phyloP scores from a whole-genome alignment of 2,329 filamentous ascomycete species.

The Aphanoascus verrucosus region DNA sequence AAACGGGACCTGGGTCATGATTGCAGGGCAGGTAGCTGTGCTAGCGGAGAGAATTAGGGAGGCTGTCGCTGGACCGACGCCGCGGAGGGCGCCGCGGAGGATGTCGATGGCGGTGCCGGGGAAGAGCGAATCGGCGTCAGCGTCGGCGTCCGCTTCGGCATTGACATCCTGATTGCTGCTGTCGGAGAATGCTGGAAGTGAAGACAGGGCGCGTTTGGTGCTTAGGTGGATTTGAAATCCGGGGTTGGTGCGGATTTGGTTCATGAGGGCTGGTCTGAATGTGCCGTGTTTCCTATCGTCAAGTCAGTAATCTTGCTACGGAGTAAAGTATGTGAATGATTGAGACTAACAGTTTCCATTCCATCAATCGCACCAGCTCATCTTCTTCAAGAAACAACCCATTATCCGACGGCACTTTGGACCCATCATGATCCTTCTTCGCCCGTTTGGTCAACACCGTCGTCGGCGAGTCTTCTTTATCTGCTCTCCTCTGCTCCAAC shows the following conservation, averaged over 20 bases:
- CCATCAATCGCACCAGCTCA: slow-evolving; percentile 30
- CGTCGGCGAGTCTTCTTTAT: slow-evolving; percentile 2
- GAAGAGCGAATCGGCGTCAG: slow-evolving; percentile 17
- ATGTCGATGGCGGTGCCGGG: slow-evolving; percentile 26
- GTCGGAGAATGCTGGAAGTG: slow-evolving; percentile 1
- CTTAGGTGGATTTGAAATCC: slow-evolving; percentile 21
- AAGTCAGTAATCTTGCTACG: background rate
- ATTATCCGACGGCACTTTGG: background rate
- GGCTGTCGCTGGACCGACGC: slow-evolving; percentile 35
- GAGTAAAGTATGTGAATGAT: slow-evolving; percentile 15
- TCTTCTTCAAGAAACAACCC: slow-evolving; percentile 24
- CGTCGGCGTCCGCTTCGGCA: slow-evolving; percentile 6
- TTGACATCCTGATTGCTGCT: too few species aligned
- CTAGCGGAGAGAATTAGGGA: slow-evolving; percentile 31
- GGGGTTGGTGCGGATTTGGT: slow-evolving; percentile 31
- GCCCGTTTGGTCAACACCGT: slow-evolving; percentile 8
- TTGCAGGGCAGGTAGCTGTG: slow-evolving; percentile 7
- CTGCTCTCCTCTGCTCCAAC: background rate
- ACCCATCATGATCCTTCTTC: slow-evolving; percentile 15
- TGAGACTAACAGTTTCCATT: slow-evolving; percentile 34
- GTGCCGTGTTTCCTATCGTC: slow-evolving; percentile 31
- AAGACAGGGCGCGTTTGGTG: slow-evolving; percentile 22
- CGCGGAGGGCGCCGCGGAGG: slow-evolving; percentile 29
- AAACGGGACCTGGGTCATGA: slow-evolving; percentile 25
- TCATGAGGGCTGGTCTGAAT: slow-evolving; percentile 31